Evolutionary conservation across 2,329 filamentous ascomycete genomes (phyloP), one percentile per base, ranked within the genome.

Genomic region (Fusarium anthophilum): DNA sequence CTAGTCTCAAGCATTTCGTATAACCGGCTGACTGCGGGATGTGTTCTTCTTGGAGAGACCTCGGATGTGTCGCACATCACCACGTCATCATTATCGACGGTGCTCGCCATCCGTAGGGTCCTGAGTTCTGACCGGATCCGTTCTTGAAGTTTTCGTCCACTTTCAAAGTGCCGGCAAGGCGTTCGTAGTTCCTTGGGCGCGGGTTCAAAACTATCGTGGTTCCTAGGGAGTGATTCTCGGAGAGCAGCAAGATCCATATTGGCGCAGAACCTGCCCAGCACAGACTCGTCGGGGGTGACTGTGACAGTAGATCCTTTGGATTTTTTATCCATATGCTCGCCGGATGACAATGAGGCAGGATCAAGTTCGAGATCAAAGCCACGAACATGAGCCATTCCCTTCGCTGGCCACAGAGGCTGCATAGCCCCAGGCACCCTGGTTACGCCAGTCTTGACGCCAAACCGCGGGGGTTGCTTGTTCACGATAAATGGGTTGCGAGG

Each of bases 351-450:
- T 11, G 26, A 57, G 7, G 48, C 54, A 22, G 45, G 35, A 35
- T 32, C 17, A 35, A 50, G 38, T 20, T 32, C 32, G 30, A 30
- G 11, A 20, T 74, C 74, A 41, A 76, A 64, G 11, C 88, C 91
- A 62, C 91, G 88, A 47, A 95, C 82, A 80, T 94, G 93, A 2
- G 86, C 82, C 79, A 90, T 90, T 12, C 86, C 92, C 71, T 87
- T 86, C 55, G 89, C 87, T 43, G 94, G 94, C 92, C 93, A 96
- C n/a, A 90, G 85, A 8, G 93, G 89, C 61, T 93, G 86, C 70
- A 86, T 84, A 14, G 91, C 86, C 6, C 92, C 93, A 1, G 91
- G 90, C n/a, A 92, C 86, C 76, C 90, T 94, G 9, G 90, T 77
- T 0, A 83, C 84, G 7, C 80, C 76, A 9, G 84, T 83, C 62